Evolutionary conservation across 805 yeast genomes (phyloP), one percentile per base, ranked within the genome.

Genomic region (Yarrowia alimentaria): DNA sequence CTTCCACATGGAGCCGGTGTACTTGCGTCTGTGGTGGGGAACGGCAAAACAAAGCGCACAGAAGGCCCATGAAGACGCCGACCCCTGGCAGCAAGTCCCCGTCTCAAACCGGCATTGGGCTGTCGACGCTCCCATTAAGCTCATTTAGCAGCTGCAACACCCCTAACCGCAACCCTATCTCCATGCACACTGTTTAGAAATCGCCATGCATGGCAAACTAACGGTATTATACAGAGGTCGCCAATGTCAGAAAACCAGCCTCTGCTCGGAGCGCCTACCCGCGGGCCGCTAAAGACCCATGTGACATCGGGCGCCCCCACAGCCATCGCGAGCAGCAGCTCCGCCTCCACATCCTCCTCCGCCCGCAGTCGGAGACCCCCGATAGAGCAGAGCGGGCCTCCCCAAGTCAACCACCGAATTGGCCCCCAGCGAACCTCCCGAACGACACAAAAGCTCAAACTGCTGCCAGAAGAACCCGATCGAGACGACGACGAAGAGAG

Each of bases 361-460:
- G 37, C 50, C 3, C 51, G 32, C 21, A 38, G 30, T n/a, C n/a
- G n/a, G 19, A 17, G 37, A 30, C 53, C 54, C 17, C 31, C 54
- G n/a, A 47, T 40, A 18, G 49, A 43, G 24, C 51, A 51, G 14
- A 45, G 54, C 8, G 34, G 14, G 17, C 54, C 53, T 11, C 51
- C 35, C 13, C 37, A 31, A 37, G 17, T 30, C 6, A 31, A 22
- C n/a, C 50, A 51, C 34, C 45, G 64, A 25, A 49, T 56, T 4
- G 75, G 75, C 7, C 74, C 74, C 12, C 73, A 69, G 22, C 73
- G 99, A 66, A 85, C 96, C 0, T 87, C 97, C 1, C 87, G 83
- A 60, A 83, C 89, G 0, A 83, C 95, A 0, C 96, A 91, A 63
- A 85, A 86, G 63, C 74, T 91, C 58, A 96, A 90, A 11, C 69